These are phyloP conservation scores for Ophiostoma sp. DNA, from an alignment of 2,329 filamentous ascomycete species.

Conservation along the genomic window DNA sequence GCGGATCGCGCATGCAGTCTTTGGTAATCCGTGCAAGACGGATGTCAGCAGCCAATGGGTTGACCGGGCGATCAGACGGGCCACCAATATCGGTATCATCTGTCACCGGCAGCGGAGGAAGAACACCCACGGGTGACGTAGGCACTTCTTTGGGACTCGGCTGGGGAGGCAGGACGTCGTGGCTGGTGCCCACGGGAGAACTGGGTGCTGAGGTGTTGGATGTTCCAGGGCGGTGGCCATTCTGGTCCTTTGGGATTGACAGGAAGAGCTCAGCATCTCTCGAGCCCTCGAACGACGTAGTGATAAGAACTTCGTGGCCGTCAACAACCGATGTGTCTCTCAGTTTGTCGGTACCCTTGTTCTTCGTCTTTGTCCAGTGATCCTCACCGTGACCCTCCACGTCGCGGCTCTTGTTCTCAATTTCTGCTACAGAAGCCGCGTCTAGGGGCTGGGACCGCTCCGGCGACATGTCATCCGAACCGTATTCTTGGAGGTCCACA, in stretches of 20 bases:
- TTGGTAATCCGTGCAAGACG: conserved; percentile 68
- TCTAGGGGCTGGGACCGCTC: not conserved
- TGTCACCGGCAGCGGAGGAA: conserved; percentile 61
- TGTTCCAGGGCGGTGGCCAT: conserved; percentile 4
- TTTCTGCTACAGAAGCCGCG: conserved; percentile 41
- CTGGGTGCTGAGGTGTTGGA: not conserved
- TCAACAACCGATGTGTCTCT: conserved; percentile 66
- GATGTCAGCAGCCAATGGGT: conserved; percentile 61
- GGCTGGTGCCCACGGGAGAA: not conserved
- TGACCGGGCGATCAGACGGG: conserved; percentile 46
- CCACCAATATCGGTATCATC: conserved; percentile 83
- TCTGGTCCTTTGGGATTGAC: not conserved
- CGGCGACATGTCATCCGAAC: conserved; percentile 10
- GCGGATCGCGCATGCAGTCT: conserved; percentile 90
- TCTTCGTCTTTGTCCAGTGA: conserved; percentile 62
- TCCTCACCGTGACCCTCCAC: conserved; percentile 74
- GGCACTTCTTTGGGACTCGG: conserved; percentile 34
- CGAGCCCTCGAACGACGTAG: conserved; percentile 35
- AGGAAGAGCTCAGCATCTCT: conserved; percentile 13
- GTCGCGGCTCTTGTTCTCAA: conserved; percentile 60
- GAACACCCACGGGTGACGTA: conserved; percentile 56
- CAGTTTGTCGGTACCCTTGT: conserved; percentile 54
- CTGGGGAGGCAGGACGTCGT: conserved; percentile 51
- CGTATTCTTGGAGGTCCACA: conserved; percentile 50
- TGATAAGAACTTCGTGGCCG: conserved; percentile 66